Percentiles rank a stretch among this genome's conserved stretches.
Evolutionary conservation across 257 asterid species (phyloP).

Genomic region (Penstemon davidsonii): DNA sequence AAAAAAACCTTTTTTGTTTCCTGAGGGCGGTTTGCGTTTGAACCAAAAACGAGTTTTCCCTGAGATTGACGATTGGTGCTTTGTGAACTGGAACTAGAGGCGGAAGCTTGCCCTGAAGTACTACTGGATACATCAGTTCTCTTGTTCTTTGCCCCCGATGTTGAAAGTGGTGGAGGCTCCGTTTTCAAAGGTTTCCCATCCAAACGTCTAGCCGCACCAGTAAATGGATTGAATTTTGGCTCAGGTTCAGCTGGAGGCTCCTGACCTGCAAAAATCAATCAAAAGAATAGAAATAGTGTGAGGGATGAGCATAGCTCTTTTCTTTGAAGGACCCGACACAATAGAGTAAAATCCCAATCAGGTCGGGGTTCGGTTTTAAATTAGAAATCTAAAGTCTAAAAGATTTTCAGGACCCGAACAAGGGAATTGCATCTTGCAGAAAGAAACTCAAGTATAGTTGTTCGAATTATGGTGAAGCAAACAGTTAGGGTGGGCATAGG

Average conservation of each 20-base stretch:
- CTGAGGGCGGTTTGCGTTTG: conserved; percentile 53
- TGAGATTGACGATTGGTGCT: conserved; percentile 67
- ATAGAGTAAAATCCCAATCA: too few relatives aligned
- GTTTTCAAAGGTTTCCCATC: conserved; percentile 76
- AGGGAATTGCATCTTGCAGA: too few relatives aligned
- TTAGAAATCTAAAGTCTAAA: too few relatives aligned
- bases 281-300: conserved; percentile 3
- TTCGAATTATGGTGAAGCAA: too few relatives aligned
- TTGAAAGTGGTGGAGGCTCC: conserved; percentile 53
- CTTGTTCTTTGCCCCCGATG: conserved; percentile 55
- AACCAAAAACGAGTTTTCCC: conserved; percentile 94
- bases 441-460: too few relatives aligned
- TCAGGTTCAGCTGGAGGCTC: conserved; percentile 61
- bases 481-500: too few relatives aligned
- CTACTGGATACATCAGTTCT: conserved; percentile 37
- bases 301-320: neutral
- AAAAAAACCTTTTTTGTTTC: conserved; percentile 58
- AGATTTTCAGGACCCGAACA: too few relatives aligned
- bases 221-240: conserved; percentile 84
- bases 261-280: conserved; percentile 40
- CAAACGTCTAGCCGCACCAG: conserved; percentile 80
- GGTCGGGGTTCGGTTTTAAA: too few relatives aligned
- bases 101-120: conserved; percentile 40
- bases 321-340: too few relatives aligned
- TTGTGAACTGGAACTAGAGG: conserved; percentile 65